Evolutionary conservation across 1,139 yeast species (phyloP).

Genomic region (Nakaseomyces nivariensis): DNA sequence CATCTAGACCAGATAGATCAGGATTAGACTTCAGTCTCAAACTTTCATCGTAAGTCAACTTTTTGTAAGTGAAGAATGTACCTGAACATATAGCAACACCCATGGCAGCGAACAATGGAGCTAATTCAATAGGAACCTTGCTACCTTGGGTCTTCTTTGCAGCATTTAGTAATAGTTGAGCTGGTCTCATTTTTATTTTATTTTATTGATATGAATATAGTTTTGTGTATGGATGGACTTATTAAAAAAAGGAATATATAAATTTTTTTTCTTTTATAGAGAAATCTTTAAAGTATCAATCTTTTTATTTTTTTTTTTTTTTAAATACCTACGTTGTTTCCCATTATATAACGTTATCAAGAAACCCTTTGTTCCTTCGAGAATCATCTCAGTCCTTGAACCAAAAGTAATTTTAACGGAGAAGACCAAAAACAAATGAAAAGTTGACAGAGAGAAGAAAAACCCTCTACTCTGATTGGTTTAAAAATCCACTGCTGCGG

Average conservation of each 20-base stretch:
- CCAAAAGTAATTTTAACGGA: no score
- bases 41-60: constrained; percentile 53
- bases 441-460: no score
- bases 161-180: constrained; percentile 37
- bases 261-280: no score
- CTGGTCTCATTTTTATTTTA: constrained; percentile 25
- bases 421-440: no score
- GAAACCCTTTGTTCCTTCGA: no score
- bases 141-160: constrained; percentile 22
- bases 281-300: background rate
- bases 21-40: constrained; percentile 61
- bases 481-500: background rate
- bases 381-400: no score
- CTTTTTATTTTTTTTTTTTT: background rate
- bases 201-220: background rate
- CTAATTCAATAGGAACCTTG: constrained; percentile 60
- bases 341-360: no score
- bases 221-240: background rate
- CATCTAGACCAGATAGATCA: constrained; percentile 41
- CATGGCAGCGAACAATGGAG: constrained; percentile 56
- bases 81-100: constrained; percentile 64
- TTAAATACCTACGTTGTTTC: no score
- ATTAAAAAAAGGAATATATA: no score
- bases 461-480: background rate
- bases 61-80: constrained; percentile 60